Base-by-base conservation (phyloP, 306 rosid genomes). In the Trifolium dubium region DNA sequence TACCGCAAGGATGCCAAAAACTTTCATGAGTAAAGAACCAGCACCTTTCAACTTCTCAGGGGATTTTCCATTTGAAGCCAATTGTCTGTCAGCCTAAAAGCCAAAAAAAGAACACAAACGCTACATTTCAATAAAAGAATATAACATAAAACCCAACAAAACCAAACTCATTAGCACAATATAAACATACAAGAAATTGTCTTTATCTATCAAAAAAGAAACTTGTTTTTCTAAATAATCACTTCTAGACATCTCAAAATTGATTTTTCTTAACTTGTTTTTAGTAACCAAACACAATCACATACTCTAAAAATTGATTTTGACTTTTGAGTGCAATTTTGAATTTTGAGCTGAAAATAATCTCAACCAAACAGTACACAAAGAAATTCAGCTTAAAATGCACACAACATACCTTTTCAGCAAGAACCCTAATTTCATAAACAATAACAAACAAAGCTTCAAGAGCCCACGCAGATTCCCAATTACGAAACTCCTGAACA, bases 401-500 rank as follows among this genome's bases (percentile, higher is more conserved):
- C 13, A 35, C 31, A 63, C 6, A 37, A 19, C 13, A 55, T 28
- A 94, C 97, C 89, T 86, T 92, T 79, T 92, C 99, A 2, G 99
- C 99, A 60, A 92, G 91, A 80, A 94, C 88, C 90, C 99, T 92
- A 84, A 89, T 82, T 32, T 94, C 93, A 54, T 92, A 92, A 74
- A 87, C 95, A 73, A 94, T 68, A 14, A 78, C 92, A 71, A 86
- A 89, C 72, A 94, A 56, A 30, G 97, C 95, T 44, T 90, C 93
- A 79, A 94, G 67, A 64, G 99, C 97, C 99, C 99, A 94, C 0
- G 94, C 93, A 2, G 99, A 87, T 59, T 94, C 97, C 97, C 99
- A 94, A 76, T 88, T 89, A 40, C 99, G 85, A 86, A 94, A 89
- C 79, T 94, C 99, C 89, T 88, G 99, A 56, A 89, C 87, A 80